phyloP scores from a whole-genome alignment of 1,284 basidiomycete genomes.

The Melanopsichium pennsylvanicum region DNA sequence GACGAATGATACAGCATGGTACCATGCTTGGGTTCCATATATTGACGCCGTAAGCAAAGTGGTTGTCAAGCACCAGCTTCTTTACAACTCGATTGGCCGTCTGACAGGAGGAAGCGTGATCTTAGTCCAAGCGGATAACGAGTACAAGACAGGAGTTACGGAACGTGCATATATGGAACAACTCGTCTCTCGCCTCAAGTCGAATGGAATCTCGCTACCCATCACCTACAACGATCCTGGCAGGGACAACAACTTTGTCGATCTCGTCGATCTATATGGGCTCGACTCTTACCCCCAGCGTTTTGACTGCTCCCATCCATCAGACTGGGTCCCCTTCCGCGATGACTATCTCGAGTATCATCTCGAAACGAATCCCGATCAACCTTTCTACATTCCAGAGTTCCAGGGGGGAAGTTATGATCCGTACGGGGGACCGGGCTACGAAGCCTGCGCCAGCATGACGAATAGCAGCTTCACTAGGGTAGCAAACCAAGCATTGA shows the following conservation, averaged over 20 bases:
- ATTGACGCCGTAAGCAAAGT: conserved; percentile 73
- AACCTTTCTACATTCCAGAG: conserved; percentile 75
- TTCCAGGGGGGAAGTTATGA: conserved; percentile 66
- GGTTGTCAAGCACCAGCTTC: conserved; percentile 75
- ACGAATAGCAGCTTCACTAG: conserved; percentile 40
- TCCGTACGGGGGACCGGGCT: conserved; percentile 44
- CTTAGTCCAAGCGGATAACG: conserved; percentile 55
- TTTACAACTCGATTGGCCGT: conserved; percentile 50
- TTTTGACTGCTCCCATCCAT: conserved; percentile 77
- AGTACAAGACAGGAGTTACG: conserved; percentile 57
- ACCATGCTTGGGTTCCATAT: conserved; percentile 76
- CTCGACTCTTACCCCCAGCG: conserved; percentile 74
- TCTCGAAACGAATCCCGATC: conserved; percentile 69
- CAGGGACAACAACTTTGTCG: conserved; percentile 50
- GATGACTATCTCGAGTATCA: conserved; percentile 48
- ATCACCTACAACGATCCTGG: conserved; percentile 50
- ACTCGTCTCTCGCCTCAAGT: conserved; percentile 36
- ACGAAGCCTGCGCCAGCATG: conserved; percentile 38
- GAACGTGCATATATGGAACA: conserved; percentile 57
- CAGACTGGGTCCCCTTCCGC: conserved; percentile 69
- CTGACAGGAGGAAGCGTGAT: conserved; percentile 44
- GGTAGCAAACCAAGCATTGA: conserved; percentile 35
- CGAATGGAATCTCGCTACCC: conserved; percentile 41
- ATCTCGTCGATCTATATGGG: conserved; percentile 70
- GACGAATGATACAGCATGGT: conserved; percentile 75